These are phyloP conservation scores for Gracilaria vermiculophylla DNA, from an alignment of 23 red algal genomes.

Conservation along the genomic window DNA sequence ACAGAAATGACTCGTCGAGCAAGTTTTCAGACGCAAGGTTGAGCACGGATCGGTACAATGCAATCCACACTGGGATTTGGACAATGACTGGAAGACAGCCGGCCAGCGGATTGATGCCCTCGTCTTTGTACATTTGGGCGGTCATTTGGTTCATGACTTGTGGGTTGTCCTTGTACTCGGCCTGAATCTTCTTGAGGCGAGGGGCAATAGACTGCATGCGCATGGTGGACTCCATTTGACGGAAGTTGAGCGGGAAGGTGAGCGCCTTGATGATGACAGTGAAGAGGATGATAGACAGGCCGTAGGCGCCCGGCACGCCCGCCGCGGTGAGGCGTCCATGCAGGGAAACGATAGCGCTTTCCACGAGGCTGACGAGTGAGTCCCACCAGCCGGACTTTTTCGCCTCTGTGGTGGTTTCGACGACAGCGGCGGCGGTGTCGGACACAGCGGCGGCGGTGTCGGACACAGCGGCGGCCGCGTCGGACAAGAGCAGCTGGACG, in stretches of 20 bases:
- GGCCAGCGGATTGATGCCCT: conserved; percentile 95
- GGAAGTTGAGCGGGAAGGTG: conserved; percentile 96
- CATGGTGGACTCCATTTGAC: conserved; percentile 96
- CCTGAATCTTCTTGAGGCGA: conserved; percentile 87
- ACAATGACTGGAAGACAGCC: conserved; percentile 92
- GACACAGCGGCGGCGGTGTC: conserved; percentile 47
- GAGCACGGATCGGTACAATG: conserved; percentile 92
- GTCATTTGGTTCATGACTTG: conserved; percentile 89
- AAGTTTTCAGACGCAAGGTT: conserved; percentile 87
- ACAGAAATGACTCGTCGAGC: conserved; percentile 90
- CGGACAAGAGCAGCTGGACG: conserved; percentile 21
- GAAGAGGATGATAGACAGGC: conserved; percentile 93
- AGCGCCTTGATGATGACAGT: conserved; percentile 89
- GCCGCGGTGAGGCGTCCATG: conserved; percentile 57
- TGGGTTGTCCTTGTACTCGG: conserved; percentile 93
- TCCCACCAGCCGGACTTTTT: conserved; percentile 85
- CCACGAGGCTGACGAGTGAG: conserved; percentile 75
- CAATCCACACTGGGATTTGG: conserved; percentile 97
- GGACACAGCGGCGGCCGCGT: conserved; percentile 39
- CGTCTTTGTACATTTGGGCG: conserved; percentile 90
- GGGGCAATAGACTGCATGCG: conserved; percentile 94
- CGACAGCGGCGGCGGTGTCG: conserved; percentile 21
- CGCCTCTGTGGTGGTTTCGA: conserved; percentile 32
- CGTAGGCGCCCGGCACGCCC: conserved; percentile 82
- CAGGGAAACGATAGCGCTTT: conserved; percentile 63